phyloP scores from a whole-genome alignment of 768 basidiomycete genomes.

The Asterophora lycoperdoides region DNA sequence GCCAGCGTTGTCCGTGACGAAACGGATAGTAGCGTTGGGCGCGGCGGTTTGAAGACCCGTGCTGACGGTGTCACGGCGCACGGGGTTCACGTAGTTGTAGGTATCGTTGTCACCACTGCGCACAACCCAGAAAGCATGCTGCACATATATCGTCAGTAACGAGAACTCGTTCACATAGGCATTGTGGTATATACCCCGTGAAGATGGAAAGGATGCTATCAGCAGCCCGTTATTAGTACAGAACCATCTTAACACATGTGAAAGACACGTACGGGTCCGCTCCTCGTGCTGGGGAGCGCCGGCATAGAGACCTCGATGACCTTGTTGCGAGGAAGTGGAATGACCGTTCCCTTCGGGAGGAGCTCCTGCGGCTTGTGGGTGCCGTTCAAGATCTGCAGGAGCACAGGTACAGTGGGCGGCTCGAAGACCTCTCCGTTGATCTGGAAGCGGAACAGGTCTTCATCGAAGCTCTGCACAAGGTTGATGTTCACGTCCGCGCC shows the following conservation, averaged over 20 bases:
- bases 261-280: conserved; percentile 29
- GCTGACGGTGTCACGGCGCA: conserved; percentile 30
- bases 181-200: conserved; percentile 36
- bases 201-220: conserved; percentile 44
- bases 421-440: conserved; percentile 30
- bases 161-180: not conserved
- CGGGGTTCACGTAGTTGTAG: conserved; percentile 38
- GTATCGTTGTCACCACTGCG: conserved; percentile 30
- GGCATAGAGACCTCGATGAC: conserved; percentile 40
- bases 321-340: conserved; percentile 34
- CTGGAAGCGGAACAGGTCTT: conserved; percentile 12
- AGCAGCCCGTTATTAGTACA: conserved; percentile 11
- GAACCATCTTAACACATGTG: conserved; percentile 17
- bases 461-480: conserved; percentile 25
- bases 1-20: conserved; percentile 51
- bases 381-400: conserved; percentile 48
- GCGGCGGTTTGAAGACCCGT: conserved; percentile 18
- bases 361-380: conserved; percentile 29
- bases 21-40: conserved; percentile 45
- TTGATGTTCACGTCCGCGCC: conserved; percentile 41
- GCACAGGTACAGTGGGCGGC: conserved; percentile 39
- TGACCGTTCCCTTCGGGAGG: conserved; percentile 35
- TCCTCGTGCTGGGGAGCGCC: conserved; percentile 24
- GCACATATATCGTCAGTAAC: conserved; percentile 30
- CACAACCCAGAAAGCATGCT: conserved; percentile 41